Base-by-base conservation (phyloP, 169 alveolate species). In the Miamiensis avidus region DNA sequence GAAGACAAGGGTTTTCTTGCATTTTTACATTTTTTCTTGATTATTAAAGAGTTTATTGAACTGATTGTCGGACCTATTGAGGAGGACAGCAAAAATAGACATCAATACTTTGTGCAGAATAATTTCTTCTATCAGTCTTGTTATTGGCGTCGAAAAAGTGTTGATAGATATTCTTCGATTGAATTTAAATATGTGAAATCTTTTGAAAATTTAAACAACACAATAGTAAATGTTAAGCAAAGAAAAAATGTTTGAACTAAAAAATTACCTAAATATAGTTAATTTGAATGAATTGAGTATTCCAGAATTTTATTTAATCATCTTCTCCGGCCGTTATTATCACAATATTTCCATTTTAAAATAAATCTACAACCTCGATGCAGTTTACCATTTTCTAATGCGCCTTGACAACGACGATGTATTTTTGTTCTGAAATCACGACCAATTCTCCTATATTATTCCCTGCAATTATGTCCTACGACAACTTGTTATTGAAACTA, bases 261-360 rank as follows among this genome's bases (percentile, higher is more conserved):
- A 34, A 73, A 73, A 74, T 81, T 81, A 76, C 81, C 81, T 49
- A 81, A 15, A 79, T 81, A 75, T 81, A 88, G 74, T 89, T 87
- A 15, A 91, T 82, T 49, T 74, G 84, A 85, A 87, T 81, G 78
- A 91, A 87, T 76, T 89, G 84, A 26, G 94, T 91, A 88, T 95
- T 96, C 97, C 97, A 95, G 16, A 95, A 87, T 83, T 92, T 93
- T 25, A 95, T 89, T 25, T 83, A 83, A 27, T 94, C 97, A 89
- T 95, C 97, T 86, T 95, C 97, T 82, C 97, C 97, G 33, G 94
- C 87, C 0, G 97, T 95, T 31, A 95, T 77, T 31, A 95, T 86
- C 49, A 83, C 77, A 74, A 78, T 82, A 75, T 87, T 82, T 49
- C 20, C 20, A n/a, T 89, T 84, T 32, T 87, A 86, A 31, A 83